phyloP scores from a whole-genome alignment of 768 basidiomycete species.

The Tulasnella sp. region DNA sequence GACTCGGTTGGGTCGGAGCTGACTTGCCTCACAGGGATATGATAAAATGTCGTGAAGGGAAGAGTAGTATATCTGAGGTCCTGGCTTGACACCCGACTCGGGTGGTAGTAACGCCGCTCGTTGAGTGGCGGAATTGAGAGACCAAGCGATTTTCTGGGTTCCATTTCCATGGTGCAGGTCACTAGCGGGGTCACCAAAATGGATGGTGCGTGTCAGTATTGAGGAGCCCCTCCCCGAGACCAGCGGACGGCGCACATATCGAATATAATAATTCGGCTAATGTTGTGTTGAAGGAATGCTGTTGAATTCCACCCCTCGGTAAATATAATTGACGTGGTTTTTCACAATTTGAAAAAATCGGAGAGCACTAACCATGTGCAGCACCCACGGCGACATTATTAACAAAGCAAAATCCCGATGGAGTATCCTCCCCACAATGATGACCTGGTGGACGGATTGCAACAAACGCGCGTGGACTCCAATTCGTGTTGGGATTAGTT shows the following conservation, averaged over 20 bases:
- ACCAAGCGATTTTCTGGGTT: slow-evolving; percentile 86
- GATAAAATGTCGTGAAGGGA: slow-evolving; percentile 91
- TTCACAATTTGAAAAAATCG: not conserved
- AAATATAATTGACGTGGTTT: not conserved
- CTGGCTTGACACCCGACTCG: slow-evolving; percentile 36
- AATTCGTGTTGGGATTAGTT: not conserved
- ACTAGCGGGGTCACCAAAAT: not conserved
- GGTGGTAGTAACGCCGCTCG: slow-evolving; percentile 51
- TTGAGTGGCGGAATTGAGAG: slow-evolving; percentile 83
- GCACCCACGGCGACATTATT: slow-evolving; percentile 90
- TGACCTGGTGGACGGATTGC: slow-evolving; percentile 87
- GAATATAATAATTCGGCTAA: slow-evolving; percentile 74
- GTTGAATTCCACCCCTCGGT: not conserved
- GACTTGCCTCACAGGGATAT: slow-evolving; percentile 77
- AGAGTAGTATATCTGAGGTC: slow-evolving; percentile 60
- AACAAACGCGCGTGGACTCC: slow-evolving; percentile 46
- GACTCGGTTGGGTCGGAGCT: not conserved
- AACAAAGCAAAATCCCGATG: slow-evolving; percentile 90
- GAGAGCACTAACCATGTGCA: slow-evolving; percentile 58
- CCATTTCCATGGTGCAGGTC: slow-evolving; percentile 93
- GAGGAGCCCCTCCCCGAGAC: not conserved
- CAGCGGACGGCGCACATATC: slow-evolving; percentile 47
- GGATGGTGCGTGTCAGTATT: not conserved
- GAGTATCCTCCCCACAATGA: slow-evolving; percentile 85
- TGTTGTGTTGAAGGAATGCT: slow-evolving; percentile 76